These are phyloP conservation scores for Jaapia argillacea DNA, from an alignment of 768 basidiomycete genomes.

Conservation along the genomic window DNA sequence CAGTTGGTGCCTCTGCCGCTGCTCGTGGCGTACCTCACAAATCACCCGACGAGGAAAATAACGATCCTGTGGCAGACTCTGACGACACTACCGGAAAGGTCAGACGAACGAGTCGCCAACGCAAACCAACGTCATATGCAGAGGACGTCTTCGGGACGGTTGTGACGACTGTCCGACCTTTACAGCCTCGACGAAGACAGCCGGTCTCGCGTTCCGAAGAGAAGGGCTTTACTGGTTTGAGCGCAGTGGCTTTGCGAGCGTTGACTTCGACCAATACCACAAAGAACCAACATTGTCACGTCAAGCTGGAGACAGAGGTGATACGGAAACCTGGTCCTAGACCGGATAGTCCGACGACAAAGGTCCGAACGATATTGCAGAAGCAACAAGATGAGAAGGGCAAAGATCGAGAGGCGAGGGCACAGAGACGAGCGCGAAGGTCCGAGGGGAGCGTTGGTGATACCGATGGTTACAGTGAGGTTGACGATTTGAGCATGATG, in stretches of 20 bases:
- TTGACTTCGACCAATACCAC: constrained; percentile 66
- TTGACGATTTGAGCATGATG: constrained; percentile 16
- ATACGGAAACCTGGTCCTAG: constrained; percentile 58
- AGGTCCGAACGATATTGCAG: constrained; percentile 58
- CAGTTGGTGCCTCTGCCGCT: no score
- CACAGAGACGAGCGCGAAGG: constrained; percentile 46
- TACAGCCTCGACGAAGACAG: constrained; percentile 34
- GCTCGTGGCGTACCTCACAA: no score
- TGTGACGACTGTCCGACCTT: constrained; percentile 16
- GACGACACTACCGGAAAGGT: no score
- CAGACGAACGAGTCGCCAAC: background rate
- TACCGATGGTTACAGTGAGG: constrained; percentile 20
- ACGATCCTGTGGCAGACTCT: no score
- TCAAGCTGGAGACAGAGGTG: constrained; percentile 58
- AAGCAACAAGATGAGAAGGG: constrained; percentile 56
- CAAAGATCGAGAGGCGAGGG: constrained; percentile 44
- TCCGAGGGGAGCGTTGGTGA: constrained; percentile 24
- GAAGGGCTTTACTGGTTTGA: constrained; percentile 54
- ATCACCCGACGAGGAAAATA: no score
- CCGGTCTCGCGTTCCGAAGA: constrained; percentile 16
- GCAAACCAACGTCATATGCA: background rate
- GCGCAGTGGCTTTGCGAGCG: constrained; percentile 53
- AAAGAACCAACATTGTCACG: constrained; percentile 60
- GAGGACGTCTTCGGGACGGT: constrained; percentile 27
- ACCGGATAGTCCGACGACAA: constrained; percentile 74